Base-by-base conservation (phyloP, 2,329 filamentous ascomycete genomes). In the Colletotrichum sublineola region DNA sequence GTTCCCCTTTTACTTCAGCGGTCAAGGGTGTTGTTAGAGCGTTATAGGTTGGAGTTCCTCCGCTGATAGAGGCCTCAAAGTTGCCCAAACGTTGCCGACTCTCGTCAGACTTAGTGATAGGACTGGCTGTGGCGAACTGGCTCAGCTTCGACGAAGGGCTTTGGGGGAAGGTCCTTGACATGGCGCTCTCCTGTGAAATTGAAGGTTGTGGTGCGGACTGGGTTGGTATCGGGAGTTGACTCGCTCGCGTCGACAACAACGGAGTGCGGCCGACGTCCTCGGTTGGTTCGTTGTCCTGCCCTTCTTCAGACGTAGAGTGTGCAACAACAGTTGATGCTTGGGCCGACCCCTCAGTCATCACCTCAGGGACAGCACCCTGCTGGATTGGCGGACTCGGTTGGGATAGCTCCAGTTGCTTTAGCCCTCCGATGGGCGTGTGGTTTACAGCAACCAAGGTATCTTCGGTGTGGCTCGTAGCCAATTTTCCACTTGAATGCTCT, bases 131-230 rank as follows among this genome's bases (percentile, higher is more conserved):
- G 42, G n/a, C 3, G 5, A 63, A 18, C 11, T 60, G 48, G 14
- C 63, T 64, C 24, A 38, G n/a, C 53, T 67, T 73, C n/a, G 63
- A 67, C 67, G 68, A 67, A 29, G 68, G 62, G 9, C 71, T 73
- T 42, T 71, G 71, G 7, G 5, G 29, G 4, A 42, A 53, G 20
- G 53, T 20, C 8, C 14, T 42, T 6, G 63, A 40, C 18, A 29
- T n/a, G 3, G 33, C 12, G 20, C 48, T 29, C 11, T n/a, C 29
- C 20, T 15, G 15, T 8, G 62, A 56, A 15, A 9, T 24, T 11
- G 20, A 12, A 24, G 50, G 38, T 42, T 46, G 62, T 29, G 20
- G 55, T 36, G 15, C 29, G 29, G 52, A n/a, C 15, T 38, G 14
- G 14, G 7, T 38, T 40, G 31, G 20, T n/a, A 9, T 4, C n/a